Evolutionary conservation across 176 grass and related monocot species (phyloP).

Genomic region (Bothriochloa decipiens): DNA sequence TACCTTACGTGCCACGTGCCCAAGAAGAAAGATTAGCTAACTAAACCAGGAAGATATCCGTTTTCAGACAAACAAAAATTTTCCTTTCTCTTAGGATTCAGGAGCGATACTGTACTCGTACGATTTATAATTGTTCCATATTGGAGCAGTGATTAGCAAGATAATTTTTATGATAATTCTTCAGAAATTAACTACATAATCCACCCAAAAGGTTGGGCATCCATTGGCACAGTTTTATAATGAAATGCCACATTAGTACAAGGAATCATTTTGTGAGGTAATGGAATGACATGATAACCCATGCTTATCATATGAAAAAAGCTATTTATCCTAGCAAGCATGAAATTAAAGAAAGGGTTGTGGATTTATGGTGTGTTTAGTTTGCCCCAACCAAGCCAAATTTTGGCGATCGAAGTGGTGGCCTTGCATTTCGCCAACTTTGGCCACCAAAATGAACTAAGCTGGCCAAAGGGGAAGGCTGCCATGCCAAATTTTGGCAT

Average conservation of each 20-base stretch:
- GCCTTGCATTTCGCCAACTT: background rate
- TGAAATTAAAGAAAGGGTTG: background rate
- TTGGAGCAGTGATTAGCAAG: background rate
- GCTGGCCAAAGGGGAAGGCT: background rate
- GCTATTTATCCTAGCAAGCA: background rate
- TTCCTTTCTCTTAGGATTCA: background rate
- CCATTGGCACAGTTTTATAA: background rate
- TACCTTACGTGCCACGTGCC: background rate
- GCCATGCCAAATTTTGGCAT: background rate
- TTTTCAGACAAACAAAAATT: background rate
- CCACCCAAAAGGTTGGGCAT: constrained; percentile 20
- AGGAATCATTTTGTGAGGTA: constrained; percentile 21
- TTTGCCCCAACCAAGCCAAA: background rate
- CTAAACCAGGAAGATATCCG: background rate
- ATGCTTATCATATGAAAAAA: background rate
- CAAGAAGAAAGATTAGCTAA: constrained; percentile 18
- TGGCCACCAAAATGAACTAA: background rate
- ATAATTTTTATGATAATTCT: constrained; percentile 17
- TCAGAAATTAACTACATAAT: constrained; percentile 13
- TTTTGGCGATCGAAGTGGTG: background rate
- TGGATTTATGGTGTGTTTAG: background rate
- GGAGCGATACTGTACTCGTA: background rate
- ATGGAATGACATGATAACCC: background rate
- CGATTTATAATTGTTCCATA: background rate
- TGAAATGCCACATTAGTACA: constrained; percentile 3